Base-by-base conservation (phyloP, 176 grass and related monocot species). In the Rhynchospora tenuis region DNA sequence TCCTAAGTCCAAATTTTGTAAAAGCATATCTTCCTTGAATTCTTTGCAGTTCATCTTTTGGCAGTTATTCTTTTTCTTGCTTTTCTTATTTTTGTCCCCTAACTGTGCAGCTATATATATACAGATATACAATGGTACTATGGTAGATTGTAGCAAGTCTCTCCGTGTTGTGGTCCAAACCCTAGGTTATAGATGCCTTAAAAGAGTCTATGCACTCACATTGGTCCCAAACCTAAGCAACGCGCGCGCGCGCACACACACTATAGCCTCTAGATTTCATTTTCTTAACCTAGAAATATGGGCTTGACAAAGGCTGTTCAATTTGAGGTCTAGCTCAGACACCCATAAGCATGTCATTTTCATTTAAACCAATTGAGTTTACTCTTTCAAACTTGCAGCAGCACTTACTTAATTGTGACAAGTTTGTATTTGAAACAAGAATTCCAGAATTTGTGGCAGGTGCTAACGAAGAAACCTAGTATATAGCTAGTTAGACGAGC, bases 261-360 rank as follows among this genome's bases (percentile, higher is more conserved):
- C 55, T 16, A 15, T 72, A 24, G 68, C 68, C 9, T 48, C 43
- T 72, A 14, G 42, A n/a, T 48, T 72, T 48, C n/a, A 72, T 62
- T 62, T 81, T 43, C 31, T 63, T 62, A 64, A 63, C 78, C 54
- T 81, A 60, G 78, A 63, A 60, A 57, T 52, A 58, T 79, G 74
- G 74, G 74, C 20, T 79, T 59, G 26, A 79, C 31, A 79, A 79
- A 79, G 23, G 74, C 23, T 56, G 50, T 24, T 58, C 24, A 38
- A 56, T 59, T 59, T 79, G 24, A 58, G 73, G 13, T 79, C 14
- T 12, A 52, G 17, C 19, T 79, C 74, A 58, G 48, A 78, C 3
- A 31, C 28, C 47, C 50, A 78, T 15, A 55, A 29, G 24, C 56
- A 78, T 58, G 15, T 57, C 29, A 19, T 59, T 59, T 17, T 79